Evolutionary conservation across 2,329 filamentous ascomycete genomes (phyloP).

Genomic region (Fusarium algeriense): DNA sequence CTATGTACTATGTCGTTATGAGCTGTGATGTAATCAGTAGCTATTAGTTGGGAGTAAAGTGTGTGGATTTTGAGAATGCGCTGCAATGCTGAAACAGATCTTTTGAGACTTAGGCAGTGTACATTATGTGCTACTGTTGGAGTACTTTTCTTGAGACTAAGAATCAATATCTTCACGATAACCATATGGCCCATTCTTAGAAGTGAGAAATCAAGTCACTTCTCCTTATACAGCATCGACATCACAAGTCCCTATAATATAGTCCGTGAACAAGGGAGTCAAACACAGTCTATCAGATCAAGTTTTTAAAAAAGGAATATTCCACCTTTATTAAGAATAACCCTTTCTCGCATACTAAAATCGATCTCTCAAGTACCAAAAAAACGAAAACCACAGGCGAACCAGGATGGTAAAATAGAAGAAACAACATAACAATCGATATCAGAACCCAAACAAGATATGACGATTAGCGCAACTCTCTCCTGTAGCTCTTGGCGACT

Average conservation of each 20-base stretch:
- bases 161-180: not conserved
- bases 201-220: not conserved
- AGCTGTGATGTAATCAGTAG: not conserved
- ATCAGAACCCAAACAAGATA: constrained; percentile 38
- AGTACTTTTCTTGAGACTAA: not conserved
- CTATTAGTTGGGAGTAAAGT: no score
- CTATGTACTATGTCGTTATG: not conserved
- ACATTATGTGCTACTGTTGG: not conserved
- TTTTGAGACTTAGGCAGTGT: no score
- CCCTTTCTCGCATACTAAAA: constrained; percentile 41
- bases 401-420: constrained; percentile 39
- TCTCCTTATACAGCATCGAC: not conserved
- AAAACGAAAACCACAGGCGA: constrained; percentile 25
- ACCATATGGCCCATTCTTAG: no score
- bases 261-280: no score
- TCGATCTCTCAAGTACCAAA: constrained; percentile 31
- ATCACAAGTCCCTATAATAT: not conserved
- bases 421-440: constrained; percentile 30
- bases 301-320: constrained; percentile 41
- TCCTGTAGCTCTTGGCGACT: constrained; percentile 1
- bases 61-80: not conserved
- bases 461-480: constrained; percentile 3
- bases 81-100: not conserved
- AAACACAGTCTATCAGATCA: not conserved
- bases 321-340: constrained; percentile 49